Conservation (phyloP, 805 yeast genomes). For the Metschnikowia peoriensis region DNA sequence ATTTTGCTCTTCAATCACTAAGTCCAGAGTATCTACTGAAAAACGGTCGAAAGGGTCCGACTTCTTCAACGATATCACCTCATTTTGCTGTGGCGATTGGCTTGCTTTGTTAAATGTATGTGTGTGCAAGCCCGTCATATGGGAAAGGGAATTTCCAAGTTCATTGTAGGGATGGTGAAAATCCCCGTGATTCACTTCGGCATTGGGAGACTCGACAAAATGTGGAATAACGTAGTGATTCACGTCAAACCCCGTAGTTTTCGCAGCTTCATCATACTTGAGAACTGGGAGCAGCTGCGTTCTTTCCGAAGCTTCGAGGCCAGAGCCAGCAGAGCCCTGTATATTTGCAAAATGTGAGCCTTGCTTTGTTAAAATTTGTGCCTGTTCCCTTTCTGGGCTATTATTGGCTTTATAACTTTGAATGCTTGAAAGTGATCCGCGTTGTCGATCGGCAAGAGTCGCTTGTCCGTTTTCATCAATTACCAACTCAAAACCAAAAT, state of each 20-base stretch:
- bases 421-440: neutral
- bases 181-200: neutral
- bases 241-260: neutral
- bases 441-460: slow-evolving; percentile 22
- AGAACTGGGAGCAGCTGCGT: neutral
- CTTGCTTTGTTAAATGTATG: neutral
- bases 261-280: neutral
- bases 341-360: neutral
- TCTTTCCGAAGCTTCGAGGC: neutral
- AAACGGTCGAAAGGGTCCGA: neutral
- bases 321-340: neutral
- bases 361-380: neutral
- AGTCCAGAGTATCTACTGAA: slow-evolving; percentile 1
- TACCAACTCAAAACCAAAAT: slow-evolving; percentile 34
- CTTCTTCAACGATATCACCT: neutral
- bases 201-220: neutral
- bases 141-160: neutral
- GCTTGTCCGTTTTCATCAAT: slow-evolving; percentile 45
- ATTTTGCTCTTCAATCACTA: neutral
- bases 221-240: neutral
- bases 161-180: neutral
- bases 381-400: neutral
- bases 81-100: neutral
- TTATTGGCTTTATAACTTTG: neutral
- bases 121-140: slow-evolving; percentile 1